These are phyloP conservation scores for Cytospora schulzeri DNA, from an alignment of 2,329 filamentous ascomycete genomes.

Conservation along the genomic window DNA sequence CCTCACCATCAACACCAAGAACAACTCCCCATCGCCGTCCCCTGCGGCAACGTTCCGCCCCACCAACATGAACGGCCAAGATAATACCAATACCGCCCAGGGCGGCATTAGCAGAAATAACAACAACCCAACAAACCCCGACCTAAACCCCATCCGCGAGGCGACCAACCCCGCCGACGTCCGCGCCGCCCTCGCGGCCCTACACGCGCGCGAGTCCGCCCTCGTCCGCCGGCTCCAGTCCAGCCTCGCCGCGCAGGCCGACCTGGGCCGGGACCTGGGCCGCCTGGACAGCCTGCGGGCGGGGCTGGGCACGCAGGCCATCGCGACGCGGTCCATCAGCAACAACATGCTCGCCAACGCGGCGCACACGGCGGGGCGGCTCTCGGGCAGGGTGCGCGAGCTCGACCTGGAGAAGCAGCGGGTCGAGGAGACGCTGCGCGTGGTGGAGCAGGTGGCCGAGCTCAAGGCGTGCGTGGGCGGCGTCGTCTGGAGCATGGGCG, in stretches of 20 bases:
- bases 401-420: conserved; percentile 90
- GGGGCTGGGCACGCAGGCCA: conserved; percentile 82
- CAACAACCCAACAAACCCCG: conserved; percentile 28
- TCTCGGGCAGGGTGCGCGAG: conserved; percentile 83
- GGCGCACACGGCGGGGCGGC: conserved; percentile 79
- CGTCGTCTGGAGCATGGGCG: conserved; percentile 94
- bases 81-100: conserved; percentile 18
- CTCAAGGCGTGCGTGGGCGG: conserved; percentile 95
- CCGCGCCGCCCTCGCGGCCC: conserved; percentile 71
- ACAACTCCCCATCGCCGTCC: conserved; percentile 21
- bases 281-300: conserved; percentile 88
- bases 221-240: conserved; percentile 75
- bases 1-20: conserved; percentile 30
- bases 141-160: conserved; percentile 57
- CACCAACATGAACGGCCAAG: conserved; percentile 18
- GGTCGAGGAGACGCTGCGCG: conserved; percentile 85
- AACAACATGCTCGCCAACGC: conserved; percentile 89
- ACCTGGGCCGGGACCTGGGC: conserved; percentile 82
- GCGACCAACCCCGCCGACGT: conserved; percentile 79
- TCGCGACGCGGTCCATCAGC: conserved; percentile 79
- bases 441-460: conserved; percentile 95
- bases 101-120: conserved; percentile 24
- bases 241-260: conserved; percentile 79
- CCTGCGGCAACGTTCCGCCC: conserved; percentile 15
- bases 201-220: conserved; percentile 74